Evolutionary conservation across 2,329 filamentous ascomycete species (phyloP).

Genomic region (Colletotrichum chrysophilum): DNA sequence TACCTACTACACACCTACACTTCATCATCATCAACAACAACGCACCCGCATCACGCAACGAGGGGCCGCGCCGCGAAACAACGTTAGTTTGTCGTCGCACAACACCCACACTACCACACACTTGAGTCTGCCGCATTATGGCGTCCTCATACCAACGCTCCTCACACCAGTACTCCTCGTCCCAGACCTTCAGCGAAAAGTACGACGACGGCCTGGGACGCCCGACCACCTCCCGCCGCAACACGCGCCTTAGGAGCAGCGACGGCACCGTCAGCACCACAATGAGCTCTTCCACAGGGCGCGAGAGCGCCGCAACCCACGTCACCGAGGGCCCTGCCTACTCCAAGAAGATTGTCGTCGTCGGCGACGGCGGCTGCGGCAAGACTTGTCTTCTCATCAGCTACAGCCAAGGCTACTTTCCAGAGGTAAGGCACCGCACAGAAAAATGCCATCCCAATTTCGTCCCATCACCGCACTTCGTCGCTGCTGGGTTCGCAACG

Average conservation of each 20-base stretch:
- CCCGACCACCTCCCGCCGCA: slow-evolving; percentile 38
- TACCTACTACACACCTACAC: background rate
- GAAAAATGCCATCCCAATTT: background rate
- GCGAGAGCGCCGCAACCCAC: slow-evolving; percentile 81
- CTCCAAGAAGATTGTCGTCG: slow-evolving; percentile 99
- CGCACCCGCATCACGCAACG: slow-evolving; percentile 1
- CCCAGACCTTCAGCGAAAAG: slow-evolving; percentile 43
- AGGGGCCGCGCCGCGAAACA: slow-evolving; percentile 4
- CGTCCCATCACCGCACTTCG: background rate
- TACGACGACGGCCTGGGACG: slow-evolving; percentile 37
- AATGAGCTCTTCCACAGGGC: slow-evolving; percentile 75
- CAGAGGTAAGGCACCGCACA: slow-evolving; percentile 76
- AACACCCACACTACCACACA: background rate
- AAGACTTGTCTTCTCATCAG: slow-evolving; percentile 99
- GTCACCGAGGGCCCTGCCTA: slow-evolving; percentile 90
- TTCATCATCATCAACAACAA: background rate
- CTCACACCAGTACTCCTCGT: slow-evolving; percentile 47
- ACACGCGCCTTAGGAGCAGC: slow-evolving; percentile 72
- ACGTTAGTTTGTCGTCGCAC: slow-evolving; percentile 2
- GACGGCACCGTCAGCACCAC: slow-evolving; percentile 90
- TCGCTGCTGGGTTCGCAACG: background rate
- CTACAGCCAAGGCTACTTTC: slow-evolving; percentile 98
- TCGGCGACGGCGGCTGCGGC: slow-evolving; percentile 96
- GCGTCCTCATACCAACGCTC: slow-evolving; percentile 57
- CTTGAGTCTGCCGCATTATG: slow-evolving; percentile 40